These are phyloP conservation scores for Tympanopsis confertula DNA, from an alignment of 2,329 filamentous ascomycete species.

Conservation along the genomic window DNA sequence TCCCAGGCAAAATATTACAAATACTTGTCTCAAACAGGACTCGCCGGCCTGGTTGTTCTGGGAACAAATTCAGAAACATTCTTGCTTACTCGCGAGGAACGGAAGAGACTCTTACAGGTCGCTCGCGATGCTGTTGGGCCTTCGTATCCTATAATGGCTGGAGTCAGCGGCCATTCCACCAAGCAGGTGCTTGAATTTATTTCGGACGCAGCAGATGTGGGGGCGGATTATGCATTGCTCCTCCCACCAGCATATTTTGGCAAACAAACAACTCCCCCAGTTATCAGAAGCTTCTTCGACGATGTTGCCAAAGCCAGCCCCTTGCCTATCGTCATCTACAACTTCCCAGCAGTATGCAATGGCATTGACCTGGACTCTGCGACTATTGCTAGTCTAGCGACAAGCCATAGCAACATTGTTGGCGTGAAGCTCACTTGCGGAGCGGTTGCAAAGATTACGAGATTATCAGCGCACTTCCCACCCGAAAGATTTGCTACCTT, in stretches of 20 bases:
- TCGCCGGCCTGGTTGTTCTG: slow-evolving; percentile 38
- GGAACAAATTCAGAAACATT: slow-evolving; percentile 45
- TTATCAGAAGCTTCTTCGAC: slow-evolving; percentile 29
- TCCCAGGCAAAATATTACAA: slow-evolving; percentile 36
- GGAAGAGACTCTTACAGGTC: slow-evolving; percentile 24
- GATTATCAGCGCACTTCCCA: slow-evolving; percentile 22
- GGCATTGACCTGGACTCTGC: slow-evolving; percentile 39
- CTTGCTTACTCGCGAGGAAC: slow-evolving; percentile 34
- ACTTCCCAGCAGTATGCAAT: slow-evolving; percentile 39
- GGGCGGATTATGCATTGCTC: slow-evolving; percentile 32
- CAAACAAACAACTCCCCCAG: slow-evolving; percentile 27
- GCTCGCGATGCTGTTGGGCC: slow-evolving; percentile 28
- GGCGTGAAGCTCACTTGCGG: slow-evolving; percentile 41
- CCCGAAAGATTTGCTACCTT: slow-evolving; percentile 36
- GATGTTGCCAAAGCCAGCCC: slow-evolving; percentile 24
- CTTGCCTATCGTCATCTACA: slow-evolving; percentile 34
- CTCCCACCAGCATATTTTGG: slow-evolving; percentile 35
- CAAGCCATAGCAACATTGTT: slow-evolving; percentile 31
- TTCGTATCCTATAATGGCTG: slow-evolving; percentile 33
- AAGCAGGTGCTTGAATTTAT: slow-evolving; percentile 32
- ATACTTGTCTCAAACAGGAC: slow-evolving; percentile 35
- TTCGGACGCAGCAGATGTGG: slow-evolving; percentile 27
- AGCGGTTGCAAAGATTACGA: slow-evolving; percentile 39
- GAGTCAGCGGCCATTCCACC: slow-evolving; percentile 33
- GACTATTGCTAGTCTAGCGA: slow-evolving; percentile 28